These are phyloP conservation scores for Aspergillus bridgeri DNA, from an alignment of 495 filamentous ascomycete species.

Conservation along the genomic window DNA sequence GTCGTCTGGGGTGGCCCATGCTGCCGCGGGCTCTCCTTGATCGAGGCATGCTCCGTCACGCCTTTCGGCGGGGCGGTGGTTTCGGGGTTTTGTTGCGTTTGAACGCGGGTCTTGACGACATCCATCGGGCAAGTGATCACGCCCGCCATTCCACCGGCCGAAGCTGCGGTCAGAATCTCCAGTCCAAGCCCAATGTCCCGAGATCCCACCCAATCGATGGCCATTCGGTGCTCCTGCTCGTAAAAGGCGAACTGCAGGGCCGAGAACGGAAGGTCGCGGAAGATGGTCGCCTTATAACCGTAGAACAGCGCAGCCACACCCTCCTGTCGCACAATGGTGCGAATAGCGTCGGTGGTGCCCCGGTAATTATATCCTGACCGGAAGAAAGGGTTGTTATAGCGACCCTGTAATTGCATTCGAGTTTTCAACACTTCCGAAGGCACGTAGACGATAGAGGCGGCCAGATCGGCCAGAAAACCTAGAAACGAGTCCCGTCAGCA, in stretches of 20 bases:
- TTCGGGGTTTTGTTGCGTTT: conserved; percentile 76
- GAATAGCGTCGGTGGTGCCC: conserved; percentile 70
- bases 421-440: conserved; percentile 97
- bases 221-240: conserved; percentile 83
- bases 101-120: conserved; percentile 96
- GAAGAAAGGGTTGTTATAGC: conserved; percentile 92
- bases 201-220: conserved; percentile 67
- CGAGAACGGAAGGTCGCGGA: conserved; percentile 91
- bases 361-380: conserved; percentile 92
- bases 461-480: conserved; percentile 90
- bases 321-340: conserved; percentile 78
- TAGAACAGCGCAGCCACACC: conserved; percentile 84
- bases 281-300: conserved; percentile 90
- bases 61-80: conserved; percentile 23
- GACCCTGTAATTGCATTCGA: conserved; percentile 87
- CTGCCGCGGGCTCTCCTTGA: conserved; percentile 38
- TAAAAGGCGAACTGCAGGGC: conserved; percentile 97
- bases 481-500: neutral
- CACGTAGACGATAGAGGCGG: conserved; percentile 88
- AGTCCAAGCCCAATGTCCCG: conserved; percentile 78
- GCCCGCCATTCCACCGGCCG: conserved; percentile 91
- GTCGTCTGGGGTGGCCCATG: conserved; percentile 24
- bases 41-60: conserved; percentile 22
- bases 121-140: conserved; percentile 94
- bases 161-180: conserved; percentile 85